Percentiles rank a stretch among this genome's conserved stretches.
Conservation (phyloP, 2,329 filamentous ascomycete species). For the Stylonectria norvegica region DNA sequence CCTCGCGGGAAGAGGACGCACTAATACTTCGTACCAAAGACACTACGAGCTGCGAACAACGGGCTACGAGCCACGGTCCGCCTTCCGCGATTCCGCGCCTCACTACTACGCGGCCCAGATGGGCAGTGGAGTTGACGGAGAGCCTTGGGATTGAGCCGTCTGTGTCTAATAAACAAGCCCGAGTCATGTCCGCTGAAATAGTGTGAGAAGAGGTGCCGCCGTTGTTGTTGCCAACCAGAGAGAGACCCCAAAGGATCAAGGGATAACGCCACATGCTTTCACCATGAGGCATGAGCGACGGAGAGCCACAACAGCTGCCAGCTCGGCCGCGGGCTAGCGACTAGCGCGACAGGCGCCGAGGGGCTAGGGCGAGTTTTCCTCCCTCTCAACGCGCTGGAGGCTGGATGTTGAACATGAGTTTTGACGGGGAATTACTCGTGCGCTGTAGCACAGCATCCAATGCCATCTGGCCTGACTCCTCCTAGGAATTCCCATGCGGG, state of each 20-base stretch:
- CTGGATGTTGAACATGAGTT: constrained; percentile 1
- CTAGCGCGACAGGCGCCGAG: constrained; percentile 18
- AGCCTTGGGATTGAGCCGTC: background rate
- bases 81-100: background rate
- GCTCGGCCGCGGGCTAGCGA: background rate
- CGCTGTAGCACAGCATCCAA: background rate
- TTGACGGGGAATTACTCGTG: background rate
- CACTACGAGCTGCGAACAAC: background rate
- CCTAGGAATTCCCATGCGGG: constrained; percentile 10
- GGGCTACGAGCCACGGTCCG: background rate
- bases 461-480: constrained; percentile 7
- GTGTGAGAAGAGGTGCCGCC: too few relatives aligned
- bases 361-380: background rate
- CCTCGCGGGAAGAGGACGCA: too few relatives aligned
- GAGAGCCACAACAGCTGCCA: too few relatives aligned
- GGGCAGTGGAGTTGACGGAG: background rate
- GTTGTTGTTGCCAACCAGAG: too few relatives aligned
- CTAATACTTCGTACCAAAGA: too few relatives aligned
- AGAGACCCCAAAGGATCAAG: too few relatives aligned
- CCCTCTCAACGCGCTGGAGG: too few relatives aligned
- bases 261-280: too few relatives aligned
- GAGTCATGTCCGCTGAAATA: constrained; percentile 19
- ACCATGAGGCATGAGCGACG: too few relatives aligned
- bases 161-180: constrained; percentile 3
- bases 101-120: background rate